Evolutionary conservation across 148 eudicot species (phyloP).

Genomic region (Dysphania ambrosioides): DNA sequence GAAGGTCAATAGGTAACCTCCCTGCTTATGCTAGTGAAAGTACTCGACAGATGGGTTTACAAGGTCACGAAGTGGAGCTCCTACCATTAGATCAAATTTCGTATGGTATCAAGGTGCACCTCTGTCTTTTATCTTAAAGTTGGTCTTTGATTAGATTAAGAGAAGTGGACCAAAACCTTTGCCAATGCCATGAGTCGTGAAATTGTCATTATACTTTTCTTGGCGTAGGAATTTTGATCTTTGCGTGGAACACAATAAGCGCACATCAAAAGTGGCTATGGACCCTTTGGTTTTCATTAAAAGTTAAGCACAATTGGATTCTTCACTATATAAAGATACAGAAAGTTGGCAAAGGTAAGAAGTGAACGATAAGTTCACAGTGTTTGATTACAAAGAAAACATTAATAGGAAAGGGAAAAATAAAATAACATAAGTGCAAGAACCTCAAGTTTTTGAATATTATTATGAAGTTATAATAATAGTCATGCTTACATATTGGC

Average conservation of each 20-base stretch:
- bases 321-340: not conserved
- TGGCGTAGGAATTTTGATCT: not conserved
- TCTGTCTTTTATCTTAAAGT: too few species aligned
- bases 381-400: too few species aligned
- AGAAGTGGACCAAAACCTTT: too few species aligned
- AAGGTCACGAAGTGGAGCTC: too few species aligned
- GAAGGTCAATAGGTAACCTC: too few species aligned
- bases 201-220: not conserved
- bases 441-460: not conserved
- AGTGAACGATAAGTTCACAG: not conserved
- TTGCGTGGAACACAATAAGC: not conserved
- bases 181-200: not conserved
- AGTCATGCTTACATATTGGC: not conserved
- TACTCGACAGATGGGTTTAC: too few species aligned
- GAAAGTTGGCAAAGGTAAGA: not conserved
- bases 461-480: not conserved
- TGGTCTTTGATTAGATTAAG: too few species aligned
- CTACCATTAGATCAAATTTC: too few species aligned
- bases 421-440: not conserved
- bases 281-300: not conserved
- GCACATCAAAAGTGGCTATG: not conserved
- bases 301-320: not conserved
- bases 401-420: too few species aligned
- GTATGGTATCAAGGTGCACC: too few species aligned
- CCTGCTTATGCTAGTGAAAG: too few species aligned